phyloP scores from a whole-genome alignment of 306 rosid species.

The Lathyrus tuberosus region DNA sequence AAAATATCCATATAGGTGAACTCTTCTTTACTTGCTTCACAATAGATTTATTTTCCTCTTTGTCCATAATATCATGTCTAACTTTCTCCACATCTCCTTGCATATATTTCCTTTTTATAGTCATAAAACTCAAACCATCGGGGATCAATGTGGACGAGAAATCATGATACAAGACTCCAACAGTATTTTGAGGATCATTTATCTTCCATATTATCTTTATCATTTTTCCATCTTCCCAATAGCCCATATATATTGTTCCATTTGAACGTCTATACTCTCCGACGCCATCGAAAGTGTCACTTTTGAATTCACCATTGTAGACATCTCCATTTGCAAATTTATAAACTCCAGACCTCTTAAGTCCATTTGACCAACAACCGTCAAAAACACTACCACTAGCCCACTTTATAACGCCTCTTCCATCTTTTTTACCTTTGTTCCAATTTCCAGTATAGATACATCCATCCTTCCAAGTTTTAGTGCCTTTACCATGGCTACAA shows the following conservation, averaged over 20 bases:
- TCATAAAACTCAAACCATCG: too few species aligned
- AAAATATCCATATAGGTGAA: constrained; percentile 47
- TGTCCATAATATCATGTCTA: constrained; percentile 43
- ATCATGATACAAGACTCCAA: too few species aligned
- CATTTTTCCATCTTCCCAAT: too few species aligned
- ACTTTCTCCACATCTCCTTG: too few species aligned
- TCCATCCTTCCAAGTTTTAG: neutral
- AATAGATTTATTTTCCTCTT: constrained; percentile 48
- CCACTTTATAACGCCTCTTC: constrained; percentile 86
- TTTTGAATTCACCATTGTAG: constrained; percentile 29
- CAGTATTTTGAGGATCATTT: too few species aligned
- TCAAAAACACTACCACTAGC: constrained; percentile 67
- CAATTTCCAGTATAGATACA: constrained; percentile 64
- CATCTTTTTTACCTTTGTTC: constrained; percentile 73
- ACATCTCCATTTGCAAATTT: constrained; percentile 60
- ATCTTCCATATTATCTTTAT: too few species aligned
- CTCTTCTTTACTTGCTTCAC: constrained; percentile 50
- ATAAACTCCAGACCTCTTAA: constrained; percentile 65
- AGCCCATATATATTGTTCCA: too few species aligned
- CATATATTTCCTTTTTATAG: too few species aligned
- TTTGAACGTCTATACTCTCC: too few species aligned
- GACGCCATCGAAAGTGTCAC: neutral
- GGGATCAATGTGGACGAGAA: too few species aligned
- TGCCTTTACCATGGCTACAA: neutral
- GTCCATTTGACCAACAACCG: constrained; percentile 70